Evolutionary conservation across 78 protist genomes (phyloP).

Genomic region (Chrysochromulina parva): DNA sequence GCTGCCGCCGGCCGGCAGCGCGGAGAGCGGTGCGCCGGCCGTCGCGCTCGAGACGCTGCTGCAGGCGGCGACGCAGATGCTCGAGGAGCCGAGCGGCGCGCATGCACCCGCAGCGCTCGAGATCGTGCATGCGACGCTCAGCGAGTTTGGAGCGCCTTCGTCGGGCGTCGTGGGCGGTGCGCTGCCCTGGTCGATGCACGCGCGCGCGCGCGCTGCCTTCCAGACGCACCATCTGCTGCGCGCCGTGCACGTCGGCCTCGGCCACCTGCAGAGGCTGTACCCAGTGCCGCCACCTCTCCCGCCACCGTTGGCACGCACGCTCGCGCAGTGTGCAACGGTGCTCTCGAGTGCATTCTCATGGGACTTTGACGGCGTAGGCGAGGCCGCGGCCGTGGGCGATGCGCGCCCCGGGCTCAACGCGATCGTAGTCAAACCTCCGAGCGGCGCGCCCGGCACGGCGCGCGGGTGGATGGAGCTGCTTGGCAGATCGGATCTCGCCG

Average conservation of each 20-base stretch:
- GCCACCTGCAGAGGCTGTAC: background rate
- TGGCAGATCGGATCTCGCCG: background rate
- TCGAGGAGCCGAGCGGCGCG: background rate
- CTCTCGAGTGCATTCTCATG: background rate
- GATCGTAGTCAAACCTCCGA: background rate
- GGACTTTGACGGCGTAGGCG: background rate
- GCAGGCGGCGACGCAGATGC: background rate
- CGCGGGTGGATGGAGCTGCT: background rate
- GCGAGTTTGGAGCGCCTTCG: background rate
- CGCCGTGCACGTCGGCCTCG: background rate
- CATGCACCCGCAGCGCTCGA: background rate
- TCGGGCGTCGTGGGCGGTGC: background rate
- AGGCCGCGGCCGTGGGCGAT: background rate
- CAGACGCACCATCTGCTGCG: background rate
- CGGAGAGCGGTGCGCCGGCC: background rate
- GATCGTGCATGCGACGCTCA: background rate
- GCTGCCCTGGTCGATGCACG: background rate
- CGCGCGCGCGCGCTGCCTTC: background rate
- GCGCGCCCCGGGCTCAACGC: constrained; percentile 10
- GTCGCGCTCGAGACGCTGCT: background rate
- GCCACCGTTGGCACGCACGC: background rate
- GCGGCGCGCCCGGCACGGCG: background rate
- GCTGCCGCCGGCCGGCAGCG: background rate
- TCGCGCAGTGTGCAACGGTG: background rate
- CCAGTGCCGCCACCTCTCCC: background rate